Evolutionary conservation across 192 early-diverging fungal genomes (phyloP).

Genomic region (Umbelopsis isabellina): DNA sequence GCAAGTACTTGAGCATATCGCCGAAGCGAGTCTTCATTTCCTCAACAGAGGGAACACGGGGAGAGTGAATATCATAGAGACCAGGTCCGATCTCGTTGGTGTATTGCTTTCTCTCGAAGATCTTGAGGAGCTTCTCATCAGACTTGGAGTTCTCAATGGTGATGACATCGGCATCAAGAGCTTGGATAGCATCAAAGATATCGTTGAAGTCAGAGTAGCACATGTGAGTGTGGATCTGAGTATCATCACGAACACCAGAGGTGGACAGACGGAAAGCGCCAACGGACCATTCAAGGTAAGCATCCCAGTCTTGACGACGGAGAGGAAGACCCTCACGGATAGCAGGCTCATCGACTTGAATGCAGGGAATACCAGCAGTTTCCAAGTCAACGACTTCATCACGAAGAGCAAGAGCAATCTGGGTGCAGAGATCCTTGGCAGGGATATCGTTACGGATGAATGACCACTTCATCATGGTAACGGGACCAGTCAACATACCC

Average conservation of each 20-base stretch:
- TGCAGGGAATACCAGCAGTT: constrained; percentile 86
- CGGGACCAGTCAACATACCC: constrained; percentile 99
- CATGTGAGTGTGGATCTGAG: constrained; percentile 98
- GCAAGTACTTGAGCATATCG: constrained; percentile 86
- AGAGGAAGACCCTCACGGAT: constrained; percentile 98
- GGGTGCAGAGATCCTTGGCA: constrained; percentile 76
- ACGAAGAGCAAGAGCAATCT: constrained; percentile 94
- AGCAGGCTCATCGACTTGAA: constrained; percentile 99
- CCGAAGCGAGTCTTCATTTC: constrained; percentile 89
- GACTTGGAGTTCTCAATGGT: constrained; percentile 99
- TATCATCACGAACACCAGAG: constrained; percentile 79
- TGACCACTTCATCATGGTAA: constrained; percentile 98
- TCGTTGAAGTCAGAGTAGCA: constrained; percentile 99
- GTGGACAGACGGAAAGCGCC: constrained; percentile 90
- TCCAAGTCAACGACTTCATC: constrained; percentile 96
- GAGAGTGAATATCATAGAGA: constrained; percentile 98
- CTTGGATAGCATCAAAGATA: constrained; percentile 93
- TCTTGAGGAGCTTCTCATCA: constrained; percentile 91
- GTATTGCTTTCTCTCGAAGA: constrained; percentile 85
- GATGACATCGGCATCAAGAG: constrained; percentile 94
- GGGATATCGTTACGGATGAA: constrained; percentile 98
- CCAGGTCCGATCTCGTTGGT: constrained; percentile 93
- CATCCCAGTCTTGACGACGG: constrained; percentile 81
- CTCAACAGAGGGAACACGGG: constrained; percentile 85
- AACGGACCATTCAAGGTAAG: constrained; percentile 96